phyloP scores from a whole-genome alignment of 179 eudicot genomes.

The Spergularia azorica region DNA sequence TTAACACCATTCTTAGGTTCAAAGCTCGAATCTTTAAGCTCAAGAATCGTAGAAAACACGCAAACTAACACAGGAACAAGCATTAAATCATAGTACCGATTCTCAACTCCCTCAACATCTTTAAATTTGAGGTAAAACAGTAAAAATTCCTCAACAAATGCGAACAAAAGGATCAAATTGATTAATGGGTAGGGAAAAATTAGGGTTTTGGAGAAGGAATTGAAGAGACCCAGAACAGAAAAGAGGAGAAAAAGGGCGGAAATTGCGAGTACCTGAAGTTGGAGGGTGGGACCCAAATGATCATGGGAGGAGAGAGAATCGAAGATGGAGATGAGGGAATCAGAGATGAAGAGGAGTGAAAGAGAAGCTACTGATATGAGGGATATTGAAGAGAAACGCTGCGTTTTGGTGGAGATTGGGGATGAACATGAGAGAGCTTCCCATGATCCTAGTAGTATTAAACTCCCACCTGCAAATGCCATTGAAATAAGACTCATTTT shows the following conservation, averaged over 20 bases:
- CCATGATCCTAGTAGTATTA: conserved; percentile 67
- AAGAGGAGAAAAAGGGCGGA: conserved; percentile 61
- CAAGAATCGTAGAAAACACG: conserved; percentile 55
- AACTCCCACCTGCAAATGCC: conserved; percentile 61
- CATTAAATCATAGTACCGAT: conserved; percentile 72
- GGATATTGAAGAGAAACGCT: conserved; percentile 41
- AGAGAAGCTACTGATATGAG: conserved; percentile 40
- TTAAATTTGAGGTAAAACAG: conserved; percentile 68
- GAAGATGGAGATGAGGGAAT: conserved; percentile 56
- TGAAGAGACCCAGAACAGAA: conserved; percentile 49
- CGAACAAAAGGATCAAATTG: conserved; percentile 57
- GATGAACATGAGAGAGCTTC: conserved; percentile 54
- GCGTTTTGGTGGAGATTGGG: conserved; percentile 10
- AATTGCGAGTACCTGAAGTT: conserved; percentile 62
- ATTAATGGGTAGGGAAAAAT: conserved; percentile 47
- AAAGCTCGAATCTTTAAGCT: conserved; percentile 32
- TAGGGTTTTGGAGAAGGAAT: conserved; percentile 26
- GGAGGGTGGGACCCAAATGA: conserved; percentile 50
- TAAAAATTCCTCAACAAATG: conserved; percentile 73
- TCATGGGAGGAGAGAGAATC: conserved; percentile 48
- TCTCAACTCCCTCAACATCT: conserved; percentile 76
- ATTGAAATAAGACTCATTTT: conserved; percentile 71
- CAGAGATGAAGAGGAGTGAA: conserved; percentile 55
- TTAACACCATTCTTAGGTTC: conserved; percentile 31
- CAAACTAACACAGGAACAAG: conserved; percentile 75